A percentile compares a stretch with the other conserved stretches of the same genome.
Evolutionary conservation across 2,329 filamentous ascomycete species (phyloP).

Genomic region (Cytospora mali): DNA sequence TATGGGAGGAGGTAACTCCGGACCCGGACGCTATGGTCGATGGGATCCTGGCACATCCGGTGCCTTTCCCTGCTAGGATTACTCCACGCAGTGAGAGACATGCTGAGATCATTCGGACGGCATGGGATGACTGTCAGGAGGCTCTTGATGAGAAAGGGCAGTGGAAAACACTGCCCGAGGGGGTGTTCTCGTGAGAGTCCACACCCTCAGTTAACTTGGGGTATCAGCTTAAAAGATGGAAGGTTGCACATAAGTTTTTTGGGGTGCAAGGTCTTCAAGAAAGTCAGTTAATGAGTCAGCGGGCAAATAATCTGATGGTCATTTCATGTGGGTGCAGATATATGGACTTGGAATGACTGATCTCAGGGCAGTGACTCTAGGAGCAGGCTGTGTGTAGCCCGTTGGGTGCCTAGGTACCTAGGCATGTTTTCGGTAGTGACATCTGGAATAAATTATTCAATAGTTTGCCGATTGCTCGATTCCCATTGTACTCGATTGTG

Average conservation of each 20-base stretch:
- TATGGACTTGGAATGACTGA: too few relatives aligned
- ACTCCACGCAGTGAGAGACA: constrained; percentile 1
- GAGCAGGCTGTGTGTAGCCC: too few relatives aligned
- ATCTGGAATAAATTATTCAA: too few relatives aligned
- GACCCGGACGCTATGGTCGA: not conserved
- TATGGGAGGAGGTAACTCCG: not conserved
- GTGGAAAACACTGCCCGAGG: not conserved
- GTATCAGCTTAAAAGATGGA: not conserved
- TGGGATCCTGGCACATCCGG: not conserved
- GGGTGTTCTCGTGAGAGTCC: not conserved
- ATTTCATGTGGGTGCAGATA: too few relatives aligned
- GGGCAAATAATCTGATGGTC: too few relatives aligned
- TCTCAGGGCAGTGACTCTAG: too few relatives aligned
- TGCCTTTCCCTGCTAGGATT: not conserved
- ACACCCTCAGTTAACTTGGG: not conserved
- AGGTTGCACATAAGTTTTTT: not conserved
- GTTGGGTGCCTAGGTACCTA: too few relatives aligned
- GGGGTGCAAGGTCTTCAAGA: too few relatives aligned
- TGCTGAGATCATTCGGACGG: not conserved
- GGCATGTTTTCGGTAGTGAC: too few relatives aligned
- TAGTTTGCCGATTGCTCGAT: too few relatives aligned
- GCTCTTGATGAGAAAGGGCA: constrained; percentile 2
- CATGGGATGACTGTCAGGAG: not conserved
- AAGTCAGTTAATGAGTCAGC: too few relatives aligned
- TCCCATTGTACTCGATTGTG: too few relatives aligned